Evolutionary conservation across 768 basidiomycete genomes (phyloP).

Genomic region (Pleurotus giganteus): DNA sequence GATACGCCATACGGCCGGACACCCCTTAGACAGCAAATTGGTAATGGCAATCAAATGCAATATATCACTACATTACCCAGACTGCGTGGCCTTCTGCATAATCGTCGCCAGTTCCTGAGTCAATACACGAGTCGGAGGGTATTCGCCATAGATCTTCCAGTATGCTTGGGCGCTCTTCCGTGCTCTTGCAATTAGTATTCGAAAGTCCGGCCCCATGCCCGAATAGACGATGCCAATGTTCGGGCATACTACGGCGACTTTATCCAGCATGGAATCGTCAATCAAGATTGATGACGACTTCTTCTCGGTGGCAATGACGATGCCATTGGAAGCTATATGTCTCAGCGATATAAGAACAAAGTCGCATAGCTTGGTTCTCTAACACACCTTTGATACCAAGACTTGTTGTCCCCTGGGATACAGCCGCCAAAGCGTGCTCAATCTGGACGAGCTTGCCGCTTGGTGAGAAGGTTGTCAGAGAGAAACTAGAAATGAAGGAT

Average conservation of each 20-base stretch:
- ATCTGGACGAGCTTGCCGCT: constrained; percentile 99
- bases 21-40: constrained; percentile 58
- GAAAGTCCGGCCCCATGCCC: constrained; percentile 99
- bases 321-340: constrained; percentile 88
- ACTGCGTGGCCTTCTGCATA: constrained; percentile 99
- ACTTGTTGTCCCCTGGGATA: constrained; percentile 92
- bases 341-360: constrained; percentile 17
- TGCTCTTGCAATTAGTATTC: constrained; percentile 89
- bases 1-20: constrained; percentile 99
- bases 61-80: constrained; percentile 62
- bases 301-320: constrained; percentile 99
- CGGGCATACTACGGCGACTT: constrained; percentile 95
- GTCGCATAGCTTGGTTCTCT: constrained; percentile 10
- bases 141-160: constrained; percentile 99
- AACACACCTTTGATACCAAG: constrained; percentile 94
- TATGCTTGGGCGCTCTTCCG: constrained; percentile 98
- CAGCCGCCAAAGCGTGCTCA: constrained; percentile 97
- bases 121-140: constrained; percentile 93
- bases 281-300: constrained; percentile 97
- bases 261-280: constrained; percentile 97
- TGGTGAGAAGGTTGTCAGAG: constrained; percentile 98
- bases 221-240: constrained; percentile 99
- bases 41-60: constrained; percentile 24
- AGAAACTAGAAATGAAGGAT: constrained; percentile 64
- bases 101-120: constrained; percentile 97